Conservation (phyloP, 106 monocot species). For the Dendrobium officinale region DNA sequence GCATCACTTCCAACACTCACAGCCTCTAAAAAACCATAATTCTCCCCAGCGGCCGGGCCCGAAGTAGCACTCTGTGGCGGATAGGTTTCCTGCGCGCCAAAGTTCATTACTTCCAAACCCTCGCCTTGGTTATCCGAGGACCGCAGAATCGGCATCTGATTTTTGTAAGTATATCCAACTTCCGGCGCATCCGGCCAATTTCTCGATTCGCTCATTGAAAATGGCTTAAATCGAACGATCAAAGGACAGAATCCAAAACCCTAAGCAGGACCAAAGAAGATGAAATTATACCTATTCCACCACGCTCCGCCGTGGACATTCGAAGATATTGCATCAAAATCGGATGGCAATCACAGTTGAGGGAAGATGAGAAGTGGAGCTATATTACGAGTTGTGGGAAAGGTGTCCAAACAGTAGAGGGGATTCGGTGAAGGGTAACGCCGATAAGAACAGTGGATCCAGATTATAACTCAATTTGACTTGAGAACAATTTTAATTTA, state of each 20-base stretch:
- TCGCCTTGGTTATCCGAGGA: neutral
- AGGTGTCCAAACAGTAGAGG: neutral
- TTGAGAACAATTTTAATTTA: too few species aligned
- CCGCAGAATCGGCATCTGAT: neutral
- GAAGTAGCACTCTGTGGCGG: neutral
- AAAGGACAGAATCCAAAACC: neutral
- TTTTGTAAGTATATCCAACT: neutral
- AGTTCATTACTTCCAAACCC: neutral
- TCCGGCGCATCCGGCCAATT: neutral
- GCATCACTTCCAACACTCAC: neutral
- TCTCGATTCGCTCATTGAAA: constrained; percentile 2
- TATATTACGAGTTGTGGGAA: neutral
- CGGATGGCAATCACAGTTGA: neutral
- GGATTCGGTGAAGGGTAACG: neutral
- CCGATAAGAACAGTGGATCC: too few species aligned
- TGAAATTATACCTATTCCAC: neutral
- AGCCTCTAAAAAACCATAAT: neutral
- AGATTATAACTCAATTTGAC: too few species aligned
- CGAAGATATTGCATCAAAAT: neutral
- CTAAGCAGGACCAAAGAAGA: neutral
- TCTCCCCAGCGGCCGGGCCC: neutral
- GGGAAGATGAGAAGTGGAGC: neutral
- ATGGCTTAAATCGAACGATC: neutral
- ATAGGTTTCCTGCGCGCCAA: neutral
- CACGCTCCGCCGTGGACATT: neutral